Evolutionary conservation across 345 rosid species (phyloP), one percentile per base, ranked within the genome.

Genomic region (Linum lewisii): DNA sequence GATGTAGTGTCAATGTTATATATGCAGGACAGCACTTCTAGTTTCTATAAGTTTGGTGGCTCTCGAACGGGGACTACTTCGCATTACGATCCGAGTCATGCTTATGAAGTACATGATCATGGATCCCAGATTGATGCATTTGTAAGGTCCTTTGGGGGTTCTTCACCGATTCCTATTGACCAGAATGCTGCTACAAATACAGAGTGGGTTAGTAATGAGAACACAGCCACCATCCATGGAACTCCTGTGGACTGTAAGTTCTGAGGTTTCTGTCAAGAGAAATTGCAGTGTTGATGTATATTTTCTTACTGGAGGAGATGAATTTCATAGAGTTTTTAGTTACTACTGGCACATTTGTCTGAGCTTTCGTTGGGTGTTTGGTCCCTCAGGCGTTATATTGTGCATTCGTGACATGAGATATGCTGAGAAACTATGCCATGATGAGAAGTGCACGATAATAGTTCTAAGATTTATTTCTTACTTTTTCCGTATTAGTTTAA

Each of bases 211-310:
- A 72, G 71, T 69, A 71, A 60, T 72, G 66, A 64, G 56, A 75
- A 72, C 63, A 53, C 63, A 51, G 56, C 66, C 22, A 22, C 76
- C n/a, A n/a, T n/a, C 10, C 79, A 29, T 29, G 81, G 65, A n/a
- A 65, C 63, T 57, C 67, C 84, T 26, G 75, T 73, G 25, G 95
- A 79, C 66, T 87, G 95, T 87, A 76, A 79, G 95, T 76, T 66
- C 45, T 62, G 16, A 37, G 24, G 64, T 29, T 42, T 42, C 4
- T 29, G 6, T 26, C 32, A 26, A 2, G 32, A 26, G n/a, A n/a
- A n/a, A n/a, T n/a, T n/a, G n/a, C n/a, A n/a, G n/a, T 26, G 32
- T 26, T 26, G 32, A 26, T 26, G 32, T 26, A 26, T 26, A 6
- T 2, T 26, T 26, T 26, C 32, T 26, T 26, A 26, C 32, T 6